Percentiles rank a stretch among this genome's conserved stretches.
Evolutionary conservation across 1,284 basidiomycete genomes (phyloP).

Genomic region (Termitomyces sp.): DNA sequence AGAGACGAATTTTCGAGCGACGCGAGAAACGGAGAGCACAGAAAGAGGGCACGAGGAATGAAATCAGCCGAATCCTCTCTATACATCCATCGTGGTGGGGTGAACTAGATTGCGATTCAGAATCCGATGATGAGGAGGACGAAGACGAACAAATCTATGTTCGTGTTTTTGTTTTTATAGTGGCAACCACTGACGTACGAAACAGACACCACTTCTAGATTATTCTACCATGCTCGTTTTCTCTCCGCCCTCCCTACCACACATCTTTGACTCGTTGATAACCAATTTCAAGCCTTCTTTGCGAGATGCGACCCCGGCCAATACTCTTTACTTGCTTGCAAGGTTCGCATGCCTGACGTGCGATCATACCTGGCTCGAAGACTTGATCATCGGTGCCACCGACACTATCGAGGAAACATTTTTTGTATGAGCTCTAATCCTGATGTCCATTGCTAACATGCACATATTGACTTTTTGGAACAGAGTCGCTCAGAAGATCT

Average conservation of each 20-base stretch:
- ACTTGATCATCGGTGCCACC: constrained; percentile 84
- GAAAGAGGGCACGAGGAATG: constrained; percentile 46
- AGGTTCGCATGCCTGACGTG: constrained; percentile 84
- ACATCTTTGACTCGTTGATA: constrained; percentile 79
- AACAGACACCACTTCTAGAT: constrained; percentile 65
- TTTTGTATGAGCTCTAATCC: constrained; percentile 57
- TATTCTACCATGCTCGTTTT: constrained; percentile 89
- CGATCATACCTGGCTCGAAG: constrained; percentile 87
- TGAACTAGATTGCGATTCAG: constrained; percentile 36
- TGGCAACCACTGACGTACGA: constrained; percentile 15
- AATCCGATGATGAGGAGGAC: constrained; percentile 38
- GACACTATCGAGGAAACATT: constrained; percentile 90
- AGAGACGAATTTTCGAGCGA: constrained; percentile 53
- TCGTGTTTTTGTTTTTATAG: constrained; percentile 24
- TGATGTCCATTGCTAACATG: not conserved
- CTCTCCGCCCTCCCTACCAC: constrained; percentile 70
- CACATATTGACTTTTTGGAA: constrained; percentile 10
- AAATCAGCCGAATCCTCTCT: constrained; percentile 52
- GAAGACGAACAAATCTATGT: constrained; percentile 55
- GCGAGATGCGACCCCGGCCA: constrained; percentile 75
- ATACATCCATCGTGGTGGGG: constrained; percentile 66
- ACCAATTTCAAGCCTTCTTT: constrained; percentile 63
- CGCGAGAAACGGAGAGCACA: constrained; percentile 52
- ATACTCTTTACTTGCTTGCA: constrained; percentile 78
- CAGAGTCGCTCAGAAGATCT: constrained; percentile 83